Base-by-base conservation (phyloP, 441 rosid species). In the Pelargonium myrrhifolium region DNA sequence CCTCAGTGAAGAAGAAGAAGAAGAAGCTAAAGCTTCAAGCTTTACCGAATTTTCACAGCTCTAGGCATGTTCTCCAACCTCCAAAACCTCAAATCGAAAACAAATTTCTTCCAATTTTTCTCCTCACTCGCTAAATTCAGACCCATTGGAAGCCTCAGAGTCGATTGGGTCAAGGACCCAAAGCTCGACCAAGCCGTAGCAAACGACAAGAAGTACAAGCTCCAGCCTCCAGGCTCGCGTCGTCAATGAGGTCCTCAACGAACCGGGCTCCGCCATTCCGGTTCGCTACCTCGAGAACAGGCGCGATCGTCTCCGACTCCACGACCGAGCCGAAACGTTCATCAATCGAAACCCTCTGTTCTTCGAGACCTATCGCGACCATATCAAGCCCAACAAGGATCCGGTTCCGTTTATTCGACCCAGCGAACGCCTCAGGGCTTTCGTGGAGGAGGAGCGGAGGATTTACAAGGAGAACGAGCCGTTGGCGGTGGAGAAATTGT, bases 251-350 rank as follows among this genome's bases (percentile, higher is more conserved):
- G 88, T 90, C 10, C 62, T 93, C 7, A 87, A 89, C 68, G 93
- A 93, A 67, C 92, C 90, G 0, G 87, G 95, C 67, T 90, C 83
- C 65, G 88, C 71, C 22, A 89, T 93, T 74, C 87, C 90, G 0
- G 83, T 89, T 22, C 79, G 81, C 0, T 93, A 86, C 82, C 84
- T 93, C 0, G 87, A 86, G 70, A 91, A 89, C 49, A 78, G 96
- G 35, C 95, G 97, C 10, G 87, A 91, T 65, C 82, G 92, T 59
- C 71, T 93, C 53, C 89, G 87, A 70, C 88, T 86, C 65, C 79
- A 47, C 40, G 68, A 78, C 56, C 76, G 65, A 74, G 79, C 83
- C 58, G 68, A 67, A 68, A 80, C 84, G 64, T 87, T 91, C 69
- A 71, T 88, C 3, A 73, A 72, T 49, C 80, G 62, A 73, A 85